These are phyloP conservation scores for Chytridiales sp. DNA, from an alignment of 371 early-diverging fungal species.

Conservation along the genomic window DNA sequence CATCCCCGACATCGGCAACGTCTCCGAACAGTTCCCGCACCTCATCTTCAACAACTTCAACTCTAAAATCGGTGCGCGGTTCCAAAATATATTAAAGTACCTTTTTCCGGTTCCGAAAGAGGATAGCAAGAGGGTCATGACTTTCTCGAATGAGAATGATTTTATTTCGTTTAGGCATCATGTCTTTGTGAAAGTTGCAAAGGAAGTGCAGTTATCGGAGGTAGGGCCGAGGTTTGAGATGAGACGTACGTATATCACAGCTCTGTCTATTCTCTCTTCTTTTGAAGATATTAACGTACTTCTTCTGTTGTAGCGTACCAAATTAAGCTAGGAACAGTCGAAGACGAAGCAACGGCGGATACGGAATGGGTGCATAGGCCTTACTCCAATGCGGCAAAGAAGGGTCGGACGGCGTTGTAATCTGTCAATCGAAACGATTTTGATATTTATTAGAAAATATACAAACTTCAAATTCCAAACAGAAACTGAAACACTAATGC, in stretches of 20 bases:
- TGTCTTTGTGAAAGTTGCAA: constrained; percentile 84
- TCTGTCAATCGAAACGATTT: too few species aligned
- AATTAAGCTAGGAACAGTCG: constrained; percentile 92
- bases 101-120: constrained; percentile 95
- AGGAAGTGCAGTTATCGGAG: constrained; percentile 90
- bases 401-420: constrained; percentile 56
- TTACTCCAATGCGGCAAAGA: constrained; percentile 93
- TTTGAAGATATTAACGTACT: background rate
- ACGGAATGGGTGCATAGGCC: constrained; percentile 97
- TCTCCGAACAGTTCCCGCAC: constrained; percentile 94
- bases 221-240: constrained; percentile 98
- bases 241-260: too few species aligned
- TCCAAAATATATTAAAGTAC: constrained; percentile 86
- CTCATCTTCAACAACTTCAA: constrained; percentile 94
- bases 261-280: constrained; percentile 45
- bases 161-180: constrained; percentile 98
- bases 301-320: constrained; percentile 69
- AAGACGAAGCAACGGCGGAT: constrained; percentile 88
- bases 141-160: constrained; percentile 94
- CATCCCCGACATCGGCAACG: constrained; percentile 91
- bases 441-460: too few species aligned
- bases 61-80: constrained; percentile 80
- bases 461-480: too few species aligned
- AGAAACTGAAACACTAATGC: too few species aligned
- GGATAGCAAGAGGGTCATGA: constrained; percentile 94